These are phyloP conservation scores for Hysterangium stoloniferum DNA, from an alignment of 768 basidiomycete genomes.

Conservation along the genomic window DNA sequence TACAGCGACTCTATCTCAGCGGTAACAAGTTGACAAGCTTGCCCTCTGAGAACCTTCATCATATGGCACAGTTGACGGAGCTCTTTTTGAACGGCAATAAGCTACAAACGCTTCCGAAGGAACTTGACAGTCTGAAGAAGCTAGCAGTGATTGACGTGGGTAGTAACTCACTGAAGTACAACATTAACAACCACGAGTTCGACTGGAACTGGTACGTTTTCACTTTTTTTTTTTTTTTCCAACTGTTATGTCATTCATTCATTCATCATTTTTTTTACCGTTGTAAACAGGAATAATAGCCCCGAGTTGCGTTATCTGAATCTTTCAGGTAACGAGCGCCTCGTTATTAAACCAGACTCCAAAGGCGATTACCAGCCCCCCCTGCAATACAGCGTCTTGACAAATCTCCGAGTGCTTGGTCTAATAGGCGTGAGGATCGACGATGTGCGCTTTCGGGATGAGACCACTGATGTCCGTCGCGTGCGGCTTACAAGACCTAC, in stretches of 20 bases:
- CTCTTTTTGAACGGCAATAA: slow-evolving; percentile 92
- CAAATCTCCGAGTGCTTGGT: slow-evolving; percentile 81
- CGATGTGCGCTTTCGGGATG: slow-evolving; percentile 45
- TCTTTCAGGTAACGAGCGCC: slow-evolving; percentile 90
- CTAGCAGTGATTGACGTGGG: slow-evolving; percentile 86
- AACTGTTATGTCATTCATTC: too few relatives aligned
- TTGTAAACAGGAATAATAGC: slow-evolving; percentile 81
- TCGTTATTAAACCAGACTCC: slow-evolving; percentile 83
- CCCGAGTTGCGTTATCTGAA: slow-evolving; percentile 89
- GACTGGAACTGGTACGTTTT: slow-evolving; percentile 93
- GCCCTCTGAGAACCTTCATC: slow-evolving; percentile 81
- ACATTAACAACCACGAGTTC: slow-evolving; percentile 96
- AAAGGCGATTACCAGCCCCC: slow-evolving; percentile 37
- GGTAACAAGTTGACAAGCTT: slow-evolving; percentile 91
- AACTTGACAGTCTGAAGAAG: slow-evolving; percentile 73
- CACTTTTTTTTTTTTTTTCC: neutral
- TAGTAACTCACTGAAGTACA: slow-evolving; percentile 90
- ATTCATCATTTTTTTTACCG: neutral
- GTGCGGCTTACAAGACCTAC: slow-evolving; percentile 87
- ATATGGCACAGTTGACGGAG: slow-evolving; percentile 56
- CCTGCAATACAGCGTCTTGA: slow-evolving; percentile 83
- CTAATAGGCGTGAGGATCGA: slow-evolving; percentile 89
- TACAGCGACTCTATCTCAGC: slow-evolving; percentile 87
- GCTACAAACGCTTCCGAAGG: slow-evolving; percentile 85
- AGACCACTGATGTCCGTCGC: slow-evolving; percentile 72